Conservation (phyloP, 2,329 filamentous ascomycete species). For the Fusarium abutilonis region DNA sequence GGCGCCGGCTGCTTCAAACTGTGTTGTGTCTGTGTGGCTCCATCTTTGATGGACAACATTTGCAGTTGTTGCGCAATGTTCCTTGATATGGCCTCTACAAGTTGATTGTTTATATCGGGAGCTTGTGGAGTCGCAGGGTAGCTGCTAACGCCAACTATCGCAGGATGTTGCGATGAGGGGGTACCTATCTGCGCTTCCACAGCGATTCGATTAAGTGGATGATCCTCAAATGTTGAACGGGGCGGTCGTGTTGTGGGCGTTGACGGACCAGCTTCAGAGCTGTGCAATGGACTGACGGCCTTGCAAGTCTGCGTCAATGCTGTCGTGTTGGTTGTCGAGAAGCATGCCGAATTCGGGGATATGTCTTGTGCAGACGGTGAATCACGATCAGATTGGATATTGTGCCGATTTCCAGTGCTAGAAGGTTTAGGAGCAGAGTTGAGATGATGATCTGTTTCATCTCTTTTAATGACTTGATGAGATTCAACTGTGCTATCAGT, state of each 20-base stretch:
- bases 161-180: slow-evolving; percentile 3
- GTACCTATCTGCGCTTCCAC: neutral
- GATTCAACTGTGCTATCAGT: neutral
- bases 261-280: neutral
- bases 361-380: neutral
- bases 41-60: slow-evolving; percentile 49
- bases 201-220: neutral
- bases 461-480: too few relatives aligned
- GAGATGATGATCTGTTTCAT: neutral
- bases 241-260: neutral
- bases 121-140: slow-evolving; percentile 43
- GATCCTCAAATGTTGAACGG: neutral
- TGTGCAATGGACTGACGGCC: slow-evolving; percentile 1
- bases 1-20: neutral
- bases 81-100: slow-evolving; percentile 58
- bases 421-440: neutral
- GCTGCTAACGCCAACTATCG: slow-evolving; percentile 6
- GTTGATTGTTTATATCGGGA: slow-evolving; percentile 50
- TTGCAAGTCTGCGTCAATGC: neutral
- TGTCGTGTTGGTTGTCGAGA: neutral
- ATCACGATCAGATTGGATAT: neutral
- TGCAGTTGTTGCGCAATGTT: slow-evolving; percentile 58
- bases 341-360: neutral
- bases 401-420: neutral
- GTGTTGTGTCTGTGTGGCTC: neutral